Evolutionary conservation across 305 asterid genomes (phyloP), one percentile per base, ranked within the genome.

Genomic region (Fraxinus sp.): DNA sequence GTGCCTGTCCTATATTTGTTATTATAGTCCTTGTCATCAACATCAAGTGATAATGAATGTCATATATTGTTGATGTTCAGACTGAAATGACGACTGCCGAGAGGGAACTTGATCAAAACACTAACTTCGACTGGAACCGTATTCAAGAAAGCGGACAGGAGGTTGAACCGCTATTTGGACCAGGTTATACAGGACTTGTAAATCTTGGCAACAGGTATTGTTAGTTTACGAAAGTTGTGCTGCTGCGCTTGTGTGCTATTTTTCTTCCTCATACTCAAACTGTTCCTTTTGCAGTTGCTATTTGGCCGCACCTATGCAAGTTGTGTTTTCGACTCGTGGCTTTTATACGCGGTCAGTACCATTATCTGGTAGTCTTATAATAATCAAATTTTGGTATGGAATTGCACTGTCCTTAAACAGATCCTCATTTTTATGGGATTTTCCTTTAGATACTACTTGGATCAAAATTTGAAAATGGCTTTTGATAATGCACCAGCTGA

Each of bases 11-110:
- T 7, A 9, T 20, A 62, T 22, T 9, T 62, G 32, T 33, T 41
- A 41, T 83, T 39, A 55, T 33, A 79, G 16, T 32, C 78, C 76
- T 59, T 13, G 49, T 46, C 66, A 46, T 46, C 14, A 5, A 81
- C 68, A 82, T 55, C 18, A 18, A 76, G 71, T 49, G 74, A 3
- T 62, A 20, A 66, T 66, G 36, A 14, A 49, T 79, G 75, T 33
- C 62, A 79, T 83, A 83, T 9, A 57, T 41, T 98, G 26, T 13
- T 84, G 7, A 55, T 88, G 26, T 81, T 77, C 87, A 96, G 99
- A 96, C 99, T 62, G 98, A 96, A 88, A 91, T 94, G 98, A 96
- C 99, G 14, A 96, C 99, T 81, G 98, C 98, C 80, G 99, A 96
- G 87, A 92, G 95, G 87, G 99, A 96, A 82, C 97, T 96, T 84